Conservation (phyloP, 768 basidiomycete species). For the Strobilomyces dryophilus region DNA sequence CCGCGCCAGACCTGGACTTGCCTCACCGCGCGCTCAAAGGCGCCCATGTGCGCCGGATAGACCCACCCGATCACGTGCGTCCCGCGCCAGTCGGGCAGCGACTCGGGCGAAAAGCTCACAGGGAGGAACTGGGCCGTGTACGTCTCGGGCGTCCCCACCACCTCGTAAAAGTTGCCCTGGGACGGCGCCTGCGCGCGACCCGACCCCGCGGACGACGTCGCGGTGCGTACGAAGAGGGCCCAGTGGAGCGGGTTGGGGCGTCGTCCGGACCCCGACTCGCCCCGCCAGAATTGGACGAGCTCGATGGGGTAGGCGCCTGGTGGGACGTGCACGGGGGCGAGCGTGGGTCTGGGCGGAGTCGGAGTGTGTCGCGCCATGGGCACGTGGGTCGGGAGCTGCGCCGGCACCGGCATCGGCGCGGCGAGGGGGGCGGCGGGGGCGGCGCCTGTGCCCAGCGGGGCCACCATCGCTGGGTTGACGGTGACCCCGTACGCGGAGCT, state of each 20-base stretch:
- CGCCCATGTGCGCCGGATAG: slow-evolving; percentile 4
- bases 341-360: slow-evolving; percentile 1
- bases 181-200: neutral
- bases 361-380: neutral
- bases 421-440: neutral
- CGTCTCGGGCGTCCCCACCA: slow-evolving; percentile 24
- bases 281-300: slow-evolving; percentile 29
- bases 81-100: slow-evolving; percentile 23
- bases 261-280: slow-evolving; percentile 3
- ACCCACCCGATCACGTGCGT: slow-evolving; percentile 22
- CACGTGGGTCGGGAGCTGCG: neutral
- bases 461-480: neutral
- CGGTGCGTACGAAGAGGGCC: slow-evolving; percentile 29
- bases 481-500: neutral
- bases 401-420: neutral
- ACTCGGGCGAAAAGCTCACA: slow-evolving; percentile 8
- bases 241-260: slow-evolving; percentile 21
- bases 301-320: slow-evolving; percentile 21
- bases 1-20: slow-evolving; percentile 19
- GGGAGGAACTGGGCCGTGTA: slow-evolving; percentile 16
- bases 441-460: neutral
- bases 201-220: too few relatives aligned
- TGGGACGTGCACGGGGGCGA: slow-evolving; percentile 15
- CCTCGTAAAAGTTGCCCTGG: slow-evolving; percentile 26
- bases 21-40: slow-evolving; percentile 14